Conservation (phyloP, 2,329 filamentous ascomycete genomes). For the Claviceps sorghi region DNA sequence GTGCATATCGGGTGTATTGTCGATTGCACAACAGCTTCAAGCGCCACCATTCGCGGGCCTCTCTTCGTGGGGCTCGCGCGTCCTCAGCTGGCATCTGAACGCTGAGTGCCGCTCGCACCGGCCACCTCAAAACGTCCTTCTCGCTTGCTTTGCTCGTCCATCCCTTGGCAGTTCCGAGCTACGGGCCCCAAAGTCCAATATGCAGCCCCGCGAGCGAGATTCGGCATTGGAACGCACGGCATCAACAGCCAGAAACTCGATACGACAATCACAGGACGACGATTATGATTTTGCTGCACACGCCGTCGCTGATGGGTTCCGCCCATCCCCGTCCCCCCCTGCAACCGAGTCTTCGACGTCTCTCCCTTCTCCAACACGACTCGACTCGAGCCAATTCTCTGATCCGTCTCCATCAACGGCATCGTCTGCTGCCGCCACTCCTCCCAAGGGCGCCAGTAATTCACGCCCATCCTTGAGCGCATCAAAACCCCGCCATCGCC, state of each 20-base stretch:
- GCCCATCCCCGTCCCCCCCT: slow-evolving; percentile 16
- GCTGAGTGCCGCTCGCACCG: background rate
- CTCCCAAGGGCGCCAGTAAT: slow-evolving; percentile 11
- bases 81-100: background rate
- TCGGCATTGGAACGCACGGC: slow-evolving; percentile 27
- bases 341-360: slow-evolving; percentile 2
- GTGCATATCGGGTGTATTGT: background rate
- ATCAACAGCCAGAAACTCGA: slow-evolving; percentile 27
- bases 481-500: slow-evolving; percentile 32
- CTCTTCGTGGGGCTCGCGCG: background rate
- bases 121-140: background rate
- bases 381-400: background rate
- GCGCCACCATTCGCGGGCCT: background rate
- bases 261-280: slow-evolving; percentile 25
- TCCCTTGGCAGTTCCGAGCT: background rate
- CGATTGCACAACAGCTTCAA: background rate
- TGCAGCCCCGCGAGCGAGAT: slow-evolving; percentile 22
- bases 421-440: slow-evolving; percentile 9
- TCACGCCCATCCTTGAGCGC: slow-evolving; percentile 37
- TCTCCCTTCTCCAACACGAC: slow-evolving; percentile 11
- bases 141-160: background rate
- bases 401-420: slow-evolving; percentile 9
- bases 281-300: slow-evolving; percentile 32
- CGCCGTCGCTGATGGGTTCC: slow-evolving; percentile 39
- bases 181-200: slow-evolving; percentile 22